Conservation (phyloP, 2,329 filamentous ascomycete genomes). For the Ophiostoma ips region DNA sequence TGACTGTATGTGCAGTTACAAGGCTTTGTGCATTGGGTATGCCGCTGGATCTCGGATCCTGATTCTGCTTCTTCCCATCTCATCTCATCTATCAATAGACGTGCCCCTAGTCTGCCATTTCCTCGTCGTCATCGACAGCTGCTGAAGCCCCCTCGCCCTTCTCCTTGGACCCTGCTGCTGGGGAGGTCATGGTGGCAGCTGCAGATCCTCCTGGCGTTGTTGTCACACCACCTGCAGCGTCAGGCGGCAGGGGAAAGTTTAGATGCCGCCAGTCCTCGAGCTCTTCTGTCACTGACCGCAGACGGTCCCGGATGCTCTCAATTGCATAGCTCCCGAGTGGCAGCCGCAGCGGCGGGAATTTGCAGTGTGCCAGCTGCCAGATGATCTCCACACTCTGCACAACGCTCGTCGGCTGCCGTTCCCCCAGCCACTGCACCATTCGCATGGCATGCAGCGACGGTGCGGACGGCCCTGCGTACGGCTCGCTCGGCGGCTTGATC, state of each 20-base stretch:
- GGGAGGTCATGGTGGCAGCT: not conserved
- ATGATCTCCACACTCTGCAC: slow-evolving; percentile 87
- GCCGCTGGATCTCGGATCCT: too few species aligned
- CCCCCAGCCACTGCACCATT: slow-evolving; percentile 89
- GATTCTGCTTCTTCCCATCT: too few species aligned
- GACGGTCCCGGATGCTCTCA: slow-evolving; percentile 81
- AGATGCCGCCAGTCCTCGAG: slow-evolving; percentile 86
- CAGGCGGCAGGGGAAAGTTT: slow-evolving; percentile 44
- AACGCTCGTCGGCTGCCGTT: slow-evolving; percentile 82
- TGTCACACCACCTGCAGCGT: slow-evolving; percentile 11
- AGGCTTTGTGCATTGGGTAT: too few species aligned
- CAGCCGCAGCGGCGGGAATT: slow-evolving; percentile 76
- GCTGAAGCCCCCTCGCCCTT: not conserved
- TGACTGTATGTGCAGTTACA: too few species aligned
- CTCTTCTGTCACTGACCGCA: slow-evolving; percentile 87
- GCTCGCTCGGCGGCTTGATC: slow-evolving; percentile 70
- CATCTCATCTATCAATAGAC: too few species aligned
- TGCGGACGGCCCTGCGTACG: slow-evolving; percentile 63
- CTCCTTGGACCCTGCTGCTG: too few species aligned
- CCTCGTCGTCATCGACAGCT: slow-evolving; percentile 1
- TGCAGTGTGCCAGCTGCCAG: slow-evolving; percentile 90
- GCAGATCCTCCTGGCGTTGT: not conserved
- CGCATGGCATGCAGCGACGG: slow-evolving; percentile 79
- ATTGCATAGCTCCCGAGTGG: slow-evolving; percentile 90
- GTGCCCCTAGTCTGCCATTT: slow-evolving; percentile 6